These are phyloP conservation scores for Barnettozyma pratensis DNA, from an alignment of 805 yeast genomes.

Conservation along the genomic window DNA sequence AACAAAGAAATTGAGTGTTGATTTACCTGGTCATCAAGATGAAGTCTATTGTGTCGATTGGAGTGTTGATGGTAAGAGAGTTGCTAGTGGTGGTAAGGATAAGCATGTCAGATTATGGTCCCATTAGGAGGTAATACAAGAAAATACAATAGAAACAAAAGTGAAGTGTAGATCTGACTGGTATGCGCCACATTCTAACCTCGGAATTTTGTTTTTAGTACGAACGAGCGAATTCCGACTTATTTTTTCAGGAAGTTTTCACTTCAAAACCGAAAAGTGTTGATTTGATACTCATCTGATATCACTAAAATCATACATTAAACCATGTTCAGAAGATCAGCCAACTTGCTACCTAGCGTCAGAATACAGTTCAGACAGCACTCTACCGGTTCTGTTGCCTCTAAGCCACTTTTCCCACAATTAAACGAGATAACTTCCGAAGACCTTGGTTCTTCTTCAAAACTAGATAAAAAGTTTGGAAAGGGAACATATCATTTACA, in stretches of 20 bases:
- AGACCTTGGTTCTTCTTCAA: conserved; percentile 24
- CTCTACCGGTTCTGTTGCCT: conserved; percentile 8
- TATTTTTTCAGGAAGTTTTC: no score
- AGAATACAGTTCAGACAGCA: conserved; percentile 10
- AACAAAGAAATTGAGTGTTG: conserved; percentile 77
- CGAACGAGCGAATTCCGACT: no score
- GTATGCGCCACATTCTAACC: no score
- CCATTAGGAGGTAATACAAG: conserved; percentile 34
- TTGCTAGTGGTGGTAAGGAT: conserved; percentile 97
- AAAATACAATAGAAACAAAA: no score
- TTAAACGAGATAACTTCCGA: conserved; percentile 26
- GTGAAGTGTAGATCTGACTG: no score
- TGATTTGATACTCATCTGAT: no score
- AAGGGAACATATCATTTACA: conserved; percentile 29
- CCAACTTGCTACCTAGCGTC: background rate
- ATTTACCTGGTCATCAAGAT: conserved; percentile 93
- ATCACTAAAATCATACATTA: no score
- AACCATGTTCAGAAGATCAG: conserved; percentile 7
- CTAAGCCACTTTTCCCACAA: conserved; percentile 21
- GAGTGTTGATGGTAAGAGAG: conserved; percentile 91
- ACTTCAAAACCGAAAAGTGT: no score
- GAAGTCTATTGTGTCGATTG: conserved; percentile 97
- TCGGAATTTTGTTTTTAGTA: no score
- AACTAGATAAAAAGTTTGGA: conserved; percentile 20
- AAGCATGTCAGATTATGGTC: conserved; percentile 93